A percentile compares a stretch with the other conserved stretches of the same genome.
phyloP scores from a whole-genome alignment of 1,139 yeast genomes.

The Saccharomyces hybrid region DNA sequence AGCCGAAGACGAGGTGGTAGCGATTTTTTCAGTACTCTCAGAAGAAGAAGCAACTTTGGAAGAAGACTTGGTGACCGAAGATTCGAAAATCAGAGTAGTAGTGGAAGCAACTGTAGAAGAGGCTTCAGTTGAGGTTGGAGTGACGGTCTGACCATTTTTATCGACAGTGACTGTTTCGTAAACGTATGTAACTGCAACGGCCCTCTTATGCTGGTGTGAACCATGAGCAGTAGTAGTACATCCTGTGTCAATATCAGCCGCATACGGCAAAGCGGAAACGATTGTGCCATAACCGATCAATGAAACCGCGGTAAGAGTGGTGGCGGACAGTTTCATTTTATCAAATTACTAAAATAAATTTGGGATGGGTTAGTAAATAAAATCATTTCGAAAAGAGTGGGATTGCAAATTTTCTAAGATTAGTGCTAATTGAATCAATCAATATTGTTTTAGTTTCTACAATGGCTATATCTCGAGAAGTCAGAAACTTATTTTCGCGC shows the following conservation, averaged over 20 bases:
- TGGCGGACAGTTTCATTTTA: slow-evolving; percentile 35
- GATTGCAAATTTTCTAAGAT: not conserved
- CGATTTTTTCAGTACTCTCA: slow-evolving; percentile 30
- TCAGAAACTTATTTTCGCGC: not conserved
- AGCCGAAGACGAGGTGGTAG: slow-evolving; percentile 15
- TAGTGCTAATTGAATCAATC: not conserved
- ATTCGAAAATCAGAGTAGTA: slow-evolving; percentile 16
- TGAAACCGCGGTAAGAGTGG: slow-evolving; percentile 18
- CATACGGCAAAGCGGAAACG: slow-evolving; percentile 25
- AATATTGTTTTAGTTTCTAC: not conserved
- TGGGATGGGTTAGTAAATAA: not conserved
- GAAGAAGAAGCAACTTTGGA: slow-evolving; percentile 15
- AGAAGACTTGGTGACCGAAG: slow-evolving; percentile 22
- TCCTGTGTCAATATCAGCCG: slow-evolving; percentile 15
- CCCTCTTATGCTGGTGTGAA: slow-evolving; percentile 63
- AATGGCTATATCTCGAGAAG: not conserved
- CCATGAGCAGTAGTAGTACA: slow-evolving; percentile 9
- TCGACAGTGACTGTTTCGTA: slow-evolving; percentile 73
- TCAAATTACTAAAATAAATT: not conserved
- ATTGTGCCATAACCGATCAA: slow-evolving; percentile 10
- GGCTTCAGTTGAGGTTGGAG: slow-evolving; percentile 11
- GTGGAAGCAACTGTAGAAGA: slow-evolving; percentile 12
- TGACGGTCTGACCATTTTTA: slow-evolving; percentile 46
- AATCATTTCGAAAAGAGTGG: not conserved
- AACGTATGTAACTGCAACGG: slow-evolving; percentile 73